Evolutionary conservation across 23 red algal species (phyloP).

Genomic region (Gracilariopsis chorda): DNA sequence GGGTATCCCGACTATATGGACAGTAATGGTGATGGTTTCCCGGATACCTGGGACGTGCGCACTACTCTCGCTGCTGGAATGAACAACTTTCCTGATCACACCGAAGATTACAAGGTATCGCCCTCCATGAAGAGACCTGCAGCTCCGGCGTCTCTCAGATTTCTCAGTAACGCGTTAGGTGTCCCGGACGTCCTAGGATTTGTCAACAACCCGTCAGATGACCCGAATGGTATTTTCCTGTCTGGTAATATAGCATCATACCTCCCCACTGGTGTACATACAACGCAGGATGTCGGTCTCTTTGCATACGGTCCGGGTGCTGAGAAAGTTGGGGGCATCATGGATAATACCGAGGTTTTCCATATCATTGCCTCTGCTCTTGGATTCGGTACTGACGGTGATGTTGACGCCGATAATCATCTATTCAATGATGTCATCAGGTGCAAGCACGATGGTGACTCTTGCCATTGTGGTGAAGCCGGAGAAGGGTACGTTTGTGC

Average conservation of each 20-base stretch:
- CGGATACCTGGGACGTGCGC: conserved; percentile 60
- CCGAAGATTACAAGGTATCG: conserved; percentile 44
- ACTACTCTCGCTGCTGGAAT: conserved; percentile 50
- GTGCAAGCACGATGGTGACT: conserved; percentile 25
- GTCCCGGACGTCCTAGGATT: too few species aligned
- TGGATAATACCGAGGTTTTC: conserved; percentile 58
- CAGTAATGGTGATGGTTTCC: conserved; percentile 56
- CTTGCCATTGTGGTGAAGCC: conserved; percentile 11
- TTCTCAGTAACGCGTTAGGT: too few species aligned
- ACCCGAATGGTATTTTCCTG: conserved; percentile 35
- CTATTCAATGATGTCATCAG: conserved; percentile 11
- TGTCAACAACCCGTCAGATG: conserved; percentile 40
- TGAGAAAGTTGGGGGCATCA: conserved; percentile 13
- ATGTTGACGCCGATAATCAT: conserved; percentile 11
- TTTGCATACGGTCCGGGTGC: conserved; percentile 48
- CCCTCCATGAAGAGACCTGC: conserved; percentile 31
- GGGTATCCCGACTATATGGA: conserved; percentile 59
- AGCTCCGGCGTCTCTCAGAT: neutral
- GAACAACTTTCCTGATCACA: conserved; percentile 75
- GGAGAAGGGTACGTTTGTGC: neutral
- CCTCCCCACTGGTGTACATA: conserved; percentile 44
- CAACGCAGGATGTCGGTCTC: conserved; percentile 53
- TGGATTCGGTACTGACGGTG: conserved; percentile 52
- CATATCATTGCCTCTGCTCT: conserved; percentile 58
- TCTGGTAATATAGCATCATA: conserved; percentile 14